Percentiles rank a stretch among this genome's conserved stretches.
These are phyloP conservation scores for Chaetomium strumarium DNA, from an alignment of 2,329 filamentous ascomycete genomes.

Conservation along the genomic window DNA sequence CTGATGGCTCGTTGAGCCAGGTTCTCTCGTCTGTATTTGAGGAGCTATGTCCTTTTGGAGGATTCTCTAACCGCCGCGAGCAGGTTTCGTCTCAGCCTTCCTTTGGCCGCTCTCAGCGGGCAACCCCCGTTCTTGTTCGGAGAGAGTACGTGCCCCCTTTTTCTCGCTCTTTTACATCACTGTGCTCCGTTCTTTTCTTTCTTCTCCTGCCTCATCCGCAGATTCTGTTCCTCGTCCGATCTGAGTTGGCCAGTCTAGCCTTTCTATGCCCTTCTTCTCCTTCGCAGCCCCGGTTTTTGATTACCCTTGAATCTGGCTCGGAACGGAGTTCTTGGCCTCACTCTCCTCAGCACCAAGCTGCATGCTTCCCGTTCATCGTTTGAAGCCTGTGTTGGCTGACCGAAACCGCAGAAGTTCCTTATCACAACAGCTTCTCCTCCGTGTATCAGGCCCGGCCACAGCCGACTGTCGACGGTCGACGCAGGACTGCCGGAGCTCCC, in stretches of 20 bases:
- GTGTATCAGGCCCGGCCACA: neutral
- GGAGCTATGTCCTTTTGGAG: no score
- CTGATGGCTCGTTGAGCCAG: no score
- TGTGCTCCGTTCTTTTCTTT: neutral
- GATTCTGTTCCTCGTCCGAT: neutral
- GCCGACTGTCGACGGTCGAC: neutral
- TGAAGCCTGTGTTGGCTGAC: neutral
- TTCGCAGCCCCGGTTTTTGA: neutral
- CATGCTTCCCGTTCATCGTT: neutral
- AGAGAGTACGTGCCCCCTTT: no score
- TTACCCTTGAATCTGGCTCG: neutral
- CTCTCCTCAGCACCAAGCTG: neutral
- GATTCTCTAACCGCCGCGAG: no score
- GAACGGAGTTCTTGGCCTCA: neutral
- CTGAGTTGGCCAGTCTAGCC: neutral
- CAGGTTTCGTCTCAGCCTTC: no score
- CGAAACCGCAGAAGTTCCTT: neutral
- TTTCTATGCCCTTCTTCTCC: no score
- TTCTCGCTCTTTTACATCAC: no score
- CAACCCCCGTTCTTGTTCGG: no score
- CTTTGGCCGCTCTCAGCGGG: no score
- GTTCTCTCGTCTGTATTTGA: no score
- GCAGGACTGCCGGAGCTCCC: constrained; percentile 4
- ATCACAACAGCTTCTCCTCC: neutral
- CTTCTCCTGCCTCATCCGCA: neutral